These are phyloP conservation scores for Euphorbia peplus DNA, from an alignment of 345 rosid genomes.

Conservation along the genomic window DNA sequence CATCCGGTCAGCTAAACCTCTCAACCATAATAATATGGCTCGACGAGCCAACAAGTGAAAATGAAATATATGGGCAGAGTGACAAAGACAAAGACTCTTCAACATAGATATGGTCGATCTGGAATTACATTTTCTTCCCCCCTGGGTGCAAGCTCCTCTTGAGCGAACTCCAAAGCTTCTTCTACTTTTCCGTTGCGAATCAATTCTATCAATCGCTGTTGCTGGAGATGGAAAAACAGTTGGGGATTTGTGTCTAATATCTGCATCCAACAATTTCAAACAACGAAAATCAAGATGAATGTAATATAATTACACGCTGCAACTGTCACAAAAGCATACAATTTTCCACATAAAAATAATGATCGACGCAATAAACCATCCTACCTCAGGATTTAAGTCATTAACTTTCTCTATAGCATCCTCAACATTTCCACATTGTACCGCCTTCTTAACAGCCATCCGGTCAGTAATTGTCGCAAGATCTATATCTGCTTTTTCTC, in stretches of 20 bases:
- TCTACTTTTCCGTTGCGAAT: slow-evolving; percentile 88
- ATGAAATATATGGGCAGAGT: background rate
- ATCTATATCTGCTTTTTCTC: slow-evolving; percentile 85
- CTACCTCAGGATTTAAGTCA: slow-evolving; percentile 91
- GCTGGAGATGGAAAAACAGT: slow-evolving; percentile 98
- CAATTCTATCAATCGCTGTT: slow-evolving; percentile 90
- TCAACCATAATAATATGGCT: background rate
- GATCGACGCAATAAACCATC: background rate
- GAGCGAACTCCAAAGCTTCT: slow-evolving; percentile 97
- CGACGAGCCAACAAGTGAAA: background rate
- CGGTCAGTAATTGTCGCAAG: slow-evolving; percentile 87
- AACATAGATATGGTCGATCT: background rate
- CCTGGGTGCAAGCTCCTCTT: slow-evolving; percentile 97
- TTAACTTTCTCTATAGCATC: slow-evolving; percentile 97
- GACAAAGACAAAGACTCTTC: background rate
- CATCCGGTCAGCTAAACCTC: background rate
- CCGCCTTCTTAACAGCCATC: slow-evolving; percentile 97
- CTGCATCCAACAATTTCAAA: slow-evolving; percentile 37
- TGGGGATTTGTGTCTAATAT: slow-evolving; percentile 89
- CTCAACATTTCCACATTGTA: slow-evolving; percentile 89
- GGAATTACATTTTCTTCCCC: slow-evolving; percentile 76
- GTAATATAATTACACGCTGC: background rate
- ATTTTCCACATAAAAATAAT: background rate
- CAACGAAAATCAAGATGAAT: slow-evolving; percentile 10
- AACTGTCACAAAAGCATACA: background rate